Percentiles rank a stretch among this genome's conserved stretches.
These are phyloP conservation scores for Plasmodium relictum DNA, from an alignment of 169 alveolate genomes.

Conservation along the genomic window DNA sequence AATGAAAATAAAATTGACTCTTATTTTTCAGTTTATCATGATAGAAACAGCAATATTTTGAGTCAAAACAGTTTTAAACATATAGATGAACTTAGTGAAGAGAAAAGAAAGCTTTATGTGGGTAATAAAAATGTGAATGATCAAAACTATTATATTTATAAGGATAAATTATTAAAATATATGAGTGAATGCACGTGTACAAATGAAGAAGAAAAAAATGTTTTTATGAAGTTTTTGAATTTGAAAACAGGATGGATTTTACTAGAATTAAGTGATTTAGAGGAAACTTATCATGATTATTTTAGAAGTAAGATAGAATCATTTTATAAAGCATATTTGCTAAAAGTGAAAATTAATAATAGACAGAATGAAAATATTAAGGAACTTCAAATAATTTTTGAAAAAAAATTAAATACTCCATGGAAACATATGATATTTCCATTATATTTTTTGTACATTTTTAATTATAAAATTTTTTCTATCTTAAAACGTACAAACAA, in stretches of 20 bases:
- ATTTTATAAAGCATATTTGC: conserved; percentile 44
- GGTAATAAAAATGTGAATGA: conserved; percentile 15
- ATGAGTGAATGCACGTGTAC: conserved; percentile 49
- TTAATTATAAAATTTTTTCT: conserved; percentile 31
- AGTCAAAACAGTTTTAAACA: background rate
- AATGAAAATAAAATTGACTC: background rate
- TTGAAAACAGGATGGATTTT: conserved; percentile 65
- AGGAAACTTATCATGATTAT: conserved; percentile 41
- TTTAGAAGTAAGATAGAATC: conserved; percentile 57
- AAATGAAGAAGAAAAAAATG: conserved; percentile 43
- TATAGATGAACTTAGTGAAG: background rate
- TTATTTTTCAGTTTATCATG: background rate
- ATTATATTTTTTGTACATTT: conserved; percentile 19
- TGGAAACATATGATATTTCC: conserved; percentile 76
- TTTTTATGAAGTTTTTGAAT: conserved; percentile 28
- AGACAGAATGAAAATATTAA: conserved; percentile 2
- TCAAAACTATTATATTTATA: conserved; percentile 21
- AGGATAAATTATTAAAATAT: conserved; percentile 44
- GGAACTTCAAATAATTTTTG: conserved; percentile 54
- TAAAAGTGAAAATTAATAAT: conserved; percentile 14
- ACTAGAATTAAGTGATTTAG: conserved; percentile 32
- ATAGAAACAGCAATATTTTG: background rate
- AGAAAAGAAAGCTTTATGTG: background rate
- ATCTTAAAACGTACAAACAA: conserved; percentile 26
- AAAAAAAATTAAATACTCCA: conserved; percentile 29